Evolutionary conservation across 2,329 filamentous ascomycete genomes (phyloP).

Genomic region (Microdochium trichocladiopsis): DNA sequence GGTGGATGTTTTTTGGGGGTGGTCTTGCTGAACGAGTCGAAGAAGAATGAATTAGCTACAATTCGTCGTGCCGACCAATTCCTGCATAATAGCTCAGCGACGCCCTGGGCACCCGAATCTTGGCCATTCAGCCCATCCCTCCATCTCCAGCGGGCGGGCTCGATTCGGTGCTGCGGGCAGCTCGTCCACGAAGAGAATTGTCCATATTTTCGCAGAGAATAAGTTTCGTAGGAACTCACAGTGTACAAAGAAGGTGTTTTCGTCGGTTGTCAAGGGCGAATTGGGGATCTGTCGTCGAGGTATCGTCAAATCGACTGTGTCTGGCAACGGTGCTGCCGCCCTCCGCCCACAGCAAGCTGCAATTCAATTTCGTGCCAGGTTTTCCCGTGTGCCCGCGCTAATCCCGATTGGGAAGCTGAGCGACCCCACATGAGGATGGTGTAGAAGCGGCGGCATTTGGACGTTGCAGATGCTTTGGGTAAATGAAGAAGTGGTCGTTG

Average conservation of each 20-base stretch:
- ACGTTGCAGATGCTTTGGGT: too few relatives aligned
- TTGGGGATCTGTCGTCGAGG: not conserved
- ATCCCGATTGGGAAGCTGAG: conserved; percentile 2
- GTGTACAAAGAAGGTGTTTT: not conserved
- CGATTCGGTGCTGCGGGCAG: not conserved
- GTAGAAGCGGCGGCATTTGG: too few relatives aligned
- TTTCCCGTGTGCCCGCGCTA: conserved; percentile 3
- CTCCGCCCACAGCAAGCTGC: not conserved
- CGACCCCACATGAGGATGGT: too few relatives aligned
- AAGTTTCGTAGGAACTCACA: not conserved
- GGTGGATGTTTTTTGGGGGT: conserved; percentile 36
- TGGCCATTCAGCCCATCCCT: not conserved
- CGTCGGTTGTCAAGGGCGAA: not conserved
- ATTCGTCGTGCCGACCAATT: not conserved
- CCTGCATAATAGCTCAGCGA: not conserved
- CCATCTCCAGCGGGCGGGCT: not conserved
- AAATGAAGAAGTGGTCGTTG: not conserved
- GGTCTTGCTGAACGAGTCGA: conserved; percentile 5
- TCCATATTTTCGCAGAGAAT: not conserved
- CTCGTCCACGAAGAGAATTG: not conserved
- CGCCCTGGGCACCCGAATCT: not conserved
- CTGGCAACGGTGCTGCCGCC: not conserved
- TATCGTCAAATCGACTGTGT: not conserved
- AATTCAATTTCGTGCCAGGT: conserved; percentile 8
- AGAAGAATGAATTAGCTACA: not conserved